These are phyloP conservation scores for Diaporthe sp. DNA, from an alignment of 2,329 filamentous ascomycete species.

Conservation along the genomic window DNA sequence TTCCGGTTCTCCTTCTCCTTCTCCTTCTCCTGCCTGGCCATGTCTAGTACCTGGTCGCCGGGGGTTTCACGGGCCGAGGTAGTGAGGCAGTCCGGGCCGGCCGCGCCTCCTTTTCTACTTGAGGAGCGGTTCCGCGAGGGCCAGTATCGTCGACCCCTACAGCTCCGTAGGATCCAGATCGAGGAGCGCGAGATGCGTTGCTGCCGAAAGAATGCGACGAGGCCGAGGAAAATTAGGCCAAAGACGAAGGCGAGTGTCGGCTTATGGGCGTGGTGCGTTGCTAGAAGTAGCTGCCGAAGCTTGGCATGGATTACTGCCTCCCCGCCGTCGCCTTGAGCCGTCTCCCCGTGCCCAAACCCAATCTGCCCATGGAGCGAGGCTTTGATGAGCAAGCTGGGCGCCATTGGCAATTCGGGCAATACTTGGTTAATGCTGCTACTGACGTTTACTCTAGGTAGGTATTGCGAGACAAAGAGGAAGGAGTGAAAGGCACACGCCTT, in stretches of 20 bases:
- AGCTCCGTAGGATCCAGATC: not conserved
- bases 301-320: conserved; percentile 6
- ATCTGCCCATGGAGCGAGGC: conserved; percentile 7
- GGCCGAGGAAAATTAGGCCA: not conserved
- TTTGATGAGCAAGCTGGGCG: not conserved
- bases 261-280: not conserved
- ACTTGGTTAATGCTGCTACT: not conserved
- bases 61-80: too few species aligned
- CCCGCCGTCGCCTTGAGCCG: not conserved
- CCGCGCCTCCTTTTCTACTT: conserved; percentile 13
- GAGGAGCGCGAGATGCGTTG: not conserved
- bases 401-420: not conserved
- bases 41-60: not conserved
- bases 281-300: conserved; percentile 30
- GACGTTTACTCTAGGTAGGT: too few species aligned
- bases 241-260: not conserved
- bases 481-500: not conserved
- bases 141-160: not conserved
- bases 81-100: conserved; percentile 4
- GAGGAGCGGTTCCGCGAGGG: not conserved
- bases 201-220: not conserved
- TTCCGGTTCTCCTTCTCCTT: not conserved
- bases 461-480: not conserved
- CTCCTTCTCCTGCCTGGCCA: conserved; percentile 28
- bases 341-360: not conserved